phyloP scores from a whole-genome alignment of 371 early-diverging fungal species.

The Synchytrium microbalum region DNA sequence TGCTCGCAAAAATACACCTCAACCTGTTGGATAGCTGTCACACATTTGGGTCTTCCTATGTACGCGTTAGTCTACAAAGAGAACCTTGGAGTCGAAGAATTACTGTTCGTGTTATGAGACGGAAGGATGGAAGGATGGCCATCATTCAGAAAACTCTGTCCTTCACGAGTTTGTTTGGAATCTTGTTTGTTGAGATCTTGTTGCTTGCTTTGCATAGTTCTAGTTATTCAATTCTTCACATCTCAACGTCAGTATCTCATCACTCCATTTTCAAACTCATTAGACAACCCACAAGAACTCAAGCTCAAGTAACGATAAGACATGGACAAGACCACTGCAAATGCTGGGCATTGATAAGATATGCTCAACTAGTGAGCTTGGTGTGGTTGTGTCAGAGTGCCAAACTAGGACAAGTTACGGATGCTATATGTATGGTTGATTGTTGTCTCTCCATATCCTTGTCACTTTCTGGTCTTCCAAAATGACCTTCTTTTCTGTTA shows the following conservation, averaged over 20 bases:
- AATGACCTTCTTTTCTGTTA: not conserved
- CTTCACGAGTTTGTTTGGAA: slow-evolving; percentile 26
- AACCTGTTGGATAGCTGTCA: slow-evolving; percentile 5
- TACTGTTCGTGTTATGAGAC: slow-evolving; percentile 16
- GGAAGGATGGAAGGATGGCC: slow-evolving; percentile 26
- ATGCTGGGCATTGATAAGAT: too few species aligned
- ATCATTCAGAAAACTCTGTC: slow-evolving; percentile 30
- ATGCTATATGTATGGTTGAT: not conserved
- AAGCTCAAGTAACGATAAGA: too few species aligned
- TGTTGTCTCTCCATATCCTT: not conserved
- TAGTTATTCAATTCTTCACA: too few species aligned
- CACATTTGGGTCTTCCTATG: slow-evolving; percentile 13
- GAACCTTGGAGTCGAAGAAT: slow-evolving; percentile 18
- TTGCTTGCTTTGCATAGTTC: too few species aligned
- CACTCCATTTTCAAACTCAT: too few species aligned
- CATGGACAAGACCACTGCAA: too few species aligned
- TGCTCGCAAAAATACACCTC: slow-evolving; percentile 2
- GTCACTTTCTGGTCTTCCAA: not conserved
- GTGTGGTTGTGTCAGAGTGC: slow-evolving; percentile 25
- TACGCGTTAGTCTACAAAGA: slow-evolving; percentile 7
- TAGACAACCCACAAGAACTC: too few species aligned
- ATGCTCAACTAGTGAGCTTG: slow-evolving; percentile 22
- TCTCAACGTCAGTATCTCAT: too few species aligned
- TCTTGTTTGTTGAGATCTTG: slow-evolving; percentile 34
- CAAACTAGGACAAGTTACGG: slow-evolving; percentile 16